Percentiles rank a stretch among this genome's conserved stretches.
phyloP scores from a whole-genome alignment of 164 flowering plant species.

The Nymphaea colorata region DNA sequence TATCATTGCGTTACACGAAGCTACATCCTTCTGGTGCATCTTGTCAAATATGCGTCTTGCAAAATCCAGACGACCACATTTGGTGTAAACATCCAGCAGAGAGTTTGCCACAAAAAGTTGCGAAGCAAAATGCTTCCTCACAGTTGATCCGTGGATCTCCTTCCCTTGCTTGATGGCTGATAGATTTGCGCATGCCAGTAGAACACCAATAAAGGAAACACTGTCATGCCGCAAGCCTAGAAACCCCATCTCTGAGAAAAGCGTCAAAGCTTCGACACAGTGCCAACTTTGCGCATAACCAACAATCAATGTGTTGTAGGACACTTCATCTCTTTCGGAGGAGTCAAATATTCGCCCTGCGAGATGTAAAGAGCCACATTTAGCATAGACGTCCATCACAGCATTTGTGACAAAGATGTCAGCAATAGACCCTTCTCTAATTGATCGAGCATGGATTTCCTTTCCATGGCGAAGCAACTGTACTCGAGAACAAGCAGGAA shows the following conservation, averaged over 20 bases:
- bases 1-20: constrained; percentile 19
- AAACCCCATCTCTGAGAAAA: constrained; percentile 8
- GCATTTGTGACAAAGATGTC: constrained; percentile 11
- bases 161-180: constrained; percentile 11
- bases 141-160: constrained; percentile 9
- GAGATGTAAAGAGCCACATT: constrained; percentile 9
- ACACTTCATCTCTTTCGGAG: constrained; percentile 8
- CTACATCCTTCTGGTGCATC: constrained; percentile 8
- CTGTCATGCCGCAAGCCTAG: constrained; percentile 8
- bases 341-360: constrained; percentile 7
- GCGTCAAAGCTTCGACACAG: constrained; percentile 2
- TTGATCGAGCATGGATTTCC: constrained; percentile 8
- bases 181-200: constrained; percentile 13
- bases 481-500: constrained; percentile 11
- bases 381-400: constrained; percentile 10
- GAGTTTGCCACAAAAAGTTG: constrained; percentile 12
- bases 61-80: constrained; percentile 9
- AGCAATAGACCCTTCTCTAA: constrained; percentile 2
- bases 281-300: constrained; percentile 8
- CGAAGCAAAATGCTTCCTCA: constrained; percentile 3
- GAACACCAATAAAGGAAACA: constrained; percentile 8
- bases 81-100: constrained; percentile 12
- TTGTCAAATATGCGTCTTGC: constrained; percentile 8
- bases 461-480: constrained; percentile 6
- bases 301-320: constrained; percentile 10